Base-by-base conservation (phyloP, 805 yeast species). In the Saccharomycopsis amapae region DNA sequence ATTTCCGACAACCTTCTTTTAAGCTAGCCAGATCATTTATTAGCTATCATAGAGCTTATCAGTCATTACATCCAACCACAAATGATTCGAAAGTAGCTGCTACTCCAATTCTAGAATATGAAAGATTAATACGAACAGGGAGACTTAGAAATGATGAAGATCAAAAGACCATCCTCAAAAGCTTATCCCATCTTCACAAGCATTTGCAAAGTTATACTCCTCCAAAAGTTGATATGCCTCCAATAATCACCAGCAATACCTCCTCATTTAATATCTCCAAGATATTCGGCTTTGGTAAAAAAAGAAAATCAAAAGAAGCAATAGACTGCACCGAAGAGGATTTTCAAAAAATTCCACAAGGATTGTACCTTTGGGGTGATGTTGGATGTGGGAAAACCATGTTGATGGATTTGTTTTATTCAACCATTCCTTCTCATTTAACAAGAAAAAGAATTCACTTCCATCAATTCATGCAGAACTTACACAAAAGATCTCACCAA, bases 321-420 rank as follows among this genome's bases (percentile, higher is more conserved):
- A 40, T 26, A 44, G 52, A 44, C 44, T 42, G 40, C 36, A 45
- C 48, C 15, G 32, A 37, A 36, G n/a, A 38, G 41, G 25, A 48
- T 42, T 51, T 38, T 24, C 62, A 62, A 17, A 56, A 56, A 2
- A 69, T 80, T 12, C 96, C 93, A 2, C 69, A 74, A 53, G 98
- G 98, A 3, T 82, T 93, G 5, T 93, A 93, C 58, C 69, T 93
- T 25, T 93, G 85, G 63, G 98, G 98, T 19, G 97, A 93, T 62
- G 98, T 93, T 36, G 98, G 98, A 1, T 89, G 97, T 63, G 98
- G 98, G 3, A 90, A 93, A 60, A 93, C 98, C 5, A 90, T 93
- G 97, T 69, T 93, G 50, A 90, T 93, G 97, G 97, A 93, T 63
- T 69, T 93, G 54, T 93, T 93, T 58, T 93, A 89, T 64, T 69